These are phyloP conservation scores for Rugosomyces carneus DNA, from an alignment of 1,284 basidiomycete species.

Conservation along the genomic window DNA sequence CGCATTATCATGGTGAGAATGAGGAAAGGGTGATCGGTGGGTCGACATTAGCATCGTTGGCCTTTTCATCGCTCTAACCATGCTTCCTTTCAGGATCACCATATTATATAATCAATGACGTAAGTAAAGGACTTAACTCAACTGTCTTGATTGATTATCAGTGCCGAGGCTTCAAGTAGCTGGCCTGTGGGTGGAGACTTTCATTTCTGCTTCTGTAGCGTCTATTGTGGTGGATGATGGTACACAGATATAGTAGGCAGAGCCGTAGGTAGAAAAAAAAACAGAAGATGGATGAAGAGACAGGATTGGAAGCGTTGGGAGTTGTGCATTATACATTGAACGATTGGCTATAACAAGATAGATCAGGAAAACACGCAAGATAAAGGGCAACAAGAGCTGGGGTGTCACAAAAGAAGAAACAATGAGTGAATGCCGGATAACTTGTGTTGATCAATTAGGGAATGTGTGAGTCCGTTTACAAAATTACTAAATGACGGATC, in stretches of 20 bases:
- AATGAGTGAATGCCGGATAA: slow-evolving; percentile 1
- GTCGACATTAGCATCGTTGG: not conserved
- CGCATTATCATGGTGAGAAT: slow-evolving; percentile 8
- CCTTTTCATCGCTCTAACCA: not conserved
- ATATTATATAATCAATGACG: not conserved
- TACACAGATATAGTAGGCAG: slow-evolving; percentile 18
- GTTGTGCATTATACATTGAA: slow-evolving; percentile 1
- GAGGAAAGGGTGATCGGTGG: not conserved
- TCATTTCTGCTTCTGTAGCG: slow-evolving; percentile 14
- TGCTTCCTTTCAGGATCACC: not conserved
- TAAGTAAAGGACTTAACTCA: no score
- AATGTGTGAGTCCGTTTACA: slow-evolving; percentile 7
- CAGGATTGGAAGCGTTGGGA: slow-evolving; percentile 1
- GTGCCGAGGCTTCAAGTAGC: not conserved
- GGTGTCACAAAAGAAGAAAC: slow-evolving; percentile 13
- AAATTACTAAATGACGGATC: slow-evolving; percentile 7
- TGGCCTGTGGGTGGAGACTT: not conserved
- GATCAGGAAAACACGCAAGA: not conserved
- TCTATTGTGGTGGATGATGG: slow-evolving; percentile 17
- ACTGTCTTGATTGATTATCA: no score
- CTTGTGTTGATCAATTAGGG: slow-evolving; percentile 1
- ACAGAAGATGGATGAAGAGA: slow-evolving; percentile 5
- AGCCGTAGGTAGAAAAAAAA: slow-evolving; percentile 16
- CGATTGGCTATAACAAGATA: slow-evolving; percentile 1
- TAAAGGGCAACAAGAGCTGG: slow-evolving; percentile 4